Conservation (phyloP, 140 eudicot species). For the Cichorium intybus region DNA sequence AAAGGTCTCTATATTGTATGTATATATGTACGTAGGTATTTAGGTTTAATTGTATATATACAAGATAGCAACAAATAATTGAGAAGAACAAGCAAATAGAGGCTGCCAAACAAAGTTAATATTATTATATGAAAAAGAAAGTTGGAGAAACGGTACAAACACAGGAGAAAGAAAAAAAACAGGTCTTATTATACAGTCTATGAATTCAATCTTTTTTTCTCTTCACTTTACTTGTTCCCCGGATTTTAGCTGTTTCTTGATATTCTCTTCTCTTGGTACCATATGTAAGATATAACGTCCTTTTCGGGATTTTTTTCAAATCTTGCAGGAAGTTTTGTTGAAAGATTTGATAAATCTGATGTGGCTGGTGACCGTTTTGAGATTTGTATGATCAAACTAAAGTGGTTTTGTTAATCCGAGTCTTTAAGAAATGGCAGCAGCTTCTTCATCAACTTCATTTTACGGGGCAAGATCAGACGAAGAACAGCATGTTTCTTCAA, state of each 20-base stretch:
- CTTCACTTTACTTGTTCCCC: constrained; percentile 2
- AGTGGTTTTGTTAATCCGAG: background rate
- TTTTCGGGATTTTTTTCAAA: background rate
- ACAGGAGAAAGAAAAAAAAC: constrained; percentile 11
- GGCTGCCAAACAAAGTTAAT: constrained; percentile 15
- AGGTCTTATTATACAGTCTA: constrained; percentile 16
- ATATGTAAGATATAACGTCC: constrained; percentile 11
- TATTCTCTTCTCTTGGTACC: constrained; percentile 15
- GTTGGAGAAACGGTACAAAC: constrained; percentile 5
- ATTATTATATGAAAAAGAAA: constrained; percentile 8
- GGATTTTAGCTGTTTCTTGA: constrained; percentile 10
- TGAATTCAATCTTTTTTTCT: constrained; percentile 11
- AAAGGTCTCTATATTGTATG: constrained; percentile 9
- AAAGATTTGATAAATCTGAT: constrained; percentile 6
- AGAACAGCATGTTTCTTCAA: constrained; percentile 22
- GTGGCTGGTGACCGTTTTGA: background rate
- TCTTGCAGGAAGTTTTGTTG: constrained; percentile 1
- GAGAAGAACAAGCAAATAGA: constrained; percentile 21
- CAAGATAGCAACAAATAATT: constrained; percentile 25
- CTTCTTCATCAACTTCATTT: constrained; percentile 27
- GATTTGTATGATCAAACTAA: background rate
- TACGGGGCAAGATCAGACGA: constrained; percentile 31
- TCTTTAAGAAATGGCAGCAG: constrained; percentile 22
- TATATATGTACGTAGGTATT: constrained; percentile 4
- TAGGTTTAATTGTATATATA: background rate